Percentiles rank a stretch among this genome's conserved stretches.
These are phyloP conservation scores for Neofusicoccum laricinum DNA, from an alignment of 2,329 filamentous ascomycete genomes.

Conservation along the genomic window DNA sequence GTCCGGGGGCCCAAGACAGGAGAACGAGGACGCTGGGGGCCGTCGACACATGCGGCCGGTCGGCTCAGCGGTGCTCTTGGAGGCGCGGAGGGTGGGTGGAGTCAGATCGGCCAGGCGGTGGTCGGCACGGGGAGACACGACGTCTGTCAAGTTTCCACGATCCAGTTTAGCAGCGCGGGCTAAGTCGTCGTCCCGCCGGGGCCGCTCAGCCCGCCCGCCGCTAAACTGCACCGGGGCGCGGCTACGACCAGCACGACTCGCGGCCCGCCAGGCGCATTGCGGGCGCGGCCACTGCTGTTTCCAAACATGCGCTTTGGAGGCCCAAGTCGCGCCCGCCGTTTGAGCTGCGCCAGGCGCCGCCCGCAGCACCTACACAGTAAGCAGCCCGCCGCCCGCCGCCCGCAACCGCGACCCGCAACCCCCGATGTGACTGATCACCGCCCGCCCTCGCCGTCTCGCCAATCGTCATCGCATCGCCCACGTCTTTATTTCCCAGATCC, in stretches of 20 bases:
- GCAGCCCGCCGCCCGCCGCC: background rate
- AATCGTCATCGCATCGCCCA: background rate
- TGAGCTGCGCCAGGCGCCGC: background rate
- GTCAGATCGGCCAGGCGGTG: background rate
- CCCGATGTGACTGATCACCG: constrained; percentile 7
- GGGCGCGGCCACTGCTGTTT: background rate
- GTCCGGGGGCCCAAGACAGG: background rate
- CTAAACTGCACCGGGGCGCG: background rate
- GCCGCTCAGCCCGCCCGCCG: constrained; percentile 6
- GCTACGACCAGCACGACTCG: background rate
- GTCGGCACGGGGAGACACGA: background rate
- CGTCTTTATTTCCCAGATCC: background rate
- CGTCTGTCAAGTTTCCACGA: background rate
- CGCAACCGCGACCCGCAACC: background rate
- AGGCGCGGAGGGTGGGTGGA: background rate
- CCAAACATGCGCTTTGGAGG: background rate
- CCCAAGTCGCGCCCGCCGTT: background rate
- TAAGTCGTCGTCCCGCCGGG: background rate
- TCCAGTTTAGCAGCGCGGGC: background rate
- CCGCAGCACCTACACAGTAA: background rate
- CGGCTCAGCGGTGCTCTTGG: background rate
- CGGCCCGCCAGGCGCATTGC: background rate
- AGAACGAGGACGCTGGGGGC: background rate
- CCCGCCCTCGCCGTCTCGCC: background rate
- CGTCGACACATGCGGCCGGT: background rate